phyloP scores from a whole-genome alignment of 805 yeast species.

The Saccharomyces kudriavzevii region DNA sequence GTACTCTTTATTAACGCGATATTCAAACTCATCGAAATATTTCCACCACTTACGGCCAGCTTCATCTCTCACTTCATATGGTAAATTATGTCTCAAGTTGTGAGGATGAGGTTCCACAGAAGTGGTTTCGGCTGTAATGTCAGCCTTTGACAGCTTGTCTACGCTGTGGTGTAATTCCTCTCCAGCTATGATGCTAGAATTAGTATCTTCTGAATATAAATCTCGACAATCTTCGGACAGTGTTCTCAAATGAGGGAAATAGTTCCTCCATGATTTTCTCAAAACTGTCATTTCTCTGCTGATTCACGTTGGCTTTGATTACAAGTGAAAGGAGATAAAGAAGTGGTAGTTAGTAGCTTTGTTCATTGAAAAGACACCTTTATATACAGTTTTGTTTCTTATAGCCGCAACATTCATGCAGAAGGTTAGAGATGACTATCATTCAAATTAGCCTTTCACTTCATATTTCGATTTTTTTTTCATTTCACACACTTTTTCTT shows the following conservation, averaged over 20 bases:
- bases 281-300: neutral
- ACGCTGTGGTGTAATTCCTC: neutral
- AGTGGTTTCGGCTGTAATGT: neutral
- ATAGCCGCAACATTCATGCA: neutral
- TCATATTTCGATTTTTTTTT: neutral
- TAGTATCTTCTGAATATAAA: neutral
- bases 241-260: constrained; percentile 22
- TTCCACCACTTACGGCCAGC: constrained; percentile 37
- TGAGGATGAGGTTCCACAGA: constrained; percentile 4
- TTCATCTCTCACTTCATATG: constrained; percentile 35
- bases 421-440: neutral
- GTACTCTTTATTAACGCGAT: constrained; percentile 33
- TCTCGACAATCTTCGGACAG: constrained; percentile 13
- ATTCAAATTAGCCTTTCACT: neutral
- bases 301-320: neutral
- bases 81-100: constrained; percentile 24
- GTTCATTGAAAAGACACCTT: neutral
- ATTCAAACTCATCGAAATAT: constrained; percentile 46
- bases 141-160: neutral
- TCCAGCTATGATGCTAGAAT: neutral
- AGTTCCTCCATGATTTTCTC: constrained; percentile 11
- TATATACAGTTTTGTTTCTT: neutral
- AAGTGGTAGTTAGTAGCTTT: neutral
- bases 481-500: neutral
- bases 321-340: neutral